Percentiles rank a stretch among this genome's conserved stretches.
Conservation (phyloP, 768 basidiomycete genomes). For the Leucocoprinus birnbaumii region DNA sequence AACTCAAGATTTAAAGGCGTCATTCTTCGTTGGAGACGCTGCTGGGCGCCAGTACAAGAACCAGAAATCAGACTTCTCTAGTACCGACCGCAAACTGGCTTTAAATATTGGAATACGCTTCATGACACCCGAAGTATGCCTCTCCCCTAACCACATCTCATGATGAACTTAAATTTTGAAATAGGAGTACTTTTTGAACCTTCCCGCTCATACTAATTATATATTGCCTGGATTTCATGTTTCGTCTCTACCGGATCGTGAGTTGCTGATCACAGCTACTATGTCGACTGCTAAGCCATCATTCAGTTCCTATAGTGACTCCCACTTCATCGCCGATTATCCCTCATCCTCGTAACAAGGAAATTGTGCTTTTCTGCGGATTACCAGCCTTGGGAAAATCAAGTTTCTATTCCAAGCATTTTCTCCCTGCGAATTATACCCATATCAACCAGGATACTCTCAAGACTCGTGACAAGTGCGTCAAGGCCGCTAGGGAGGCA, state of each 20-base stretch:
- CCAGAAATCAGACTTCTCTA: conserved; percentile 62
- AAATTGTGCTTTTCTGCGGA: conserved; percentile 50
- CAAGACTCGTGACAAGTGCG: conserved; percentile 70
- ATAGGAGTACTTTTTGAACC: conserved; percentile 79
- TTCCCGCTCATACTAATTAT: conserved; percentile 37
- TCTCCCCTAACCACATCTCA: not conserved
- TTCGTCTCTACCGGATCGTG: conserved; percentile 38
- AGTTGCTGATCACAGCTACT: conserved; percentile 11
- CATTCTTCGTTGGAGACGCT: conserved; percentile 89
- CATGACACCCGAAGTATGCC: conserved; percentile 78
- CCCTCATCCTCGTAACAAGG: conserved; percentile 33
- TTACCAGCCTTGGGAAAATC: conserved; percentile 75
- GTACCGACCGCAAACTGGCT: conserved; percentile 86
- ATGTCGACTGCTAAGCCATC: not conserved
- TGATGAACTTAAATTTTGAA: not conserved
- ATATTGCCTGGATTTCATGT: conserved; percentile 69
- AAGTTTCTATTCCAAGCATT: conserved; percentile 70
- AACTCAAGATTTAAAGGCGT: conserved; percentile 52
- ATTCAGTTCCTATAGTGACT: conserved; percentile 44
- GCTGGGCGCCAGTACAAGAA: conserved; percentile 63
- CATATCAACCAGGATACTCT: conserved; percentile 90
- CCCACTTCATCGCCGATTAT: conserved; percentile 50
- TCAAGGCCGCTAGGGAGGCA: conserved; percentile 57
- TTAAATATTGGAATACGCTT: conserved; percentile 72
- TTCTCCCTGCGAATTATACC: conserved; percentile 62